phyloP scores from a whole-genome alignment of 2,329 filamentous ascomycete species.

The Talaromyces albobiverticillius region DNA sequence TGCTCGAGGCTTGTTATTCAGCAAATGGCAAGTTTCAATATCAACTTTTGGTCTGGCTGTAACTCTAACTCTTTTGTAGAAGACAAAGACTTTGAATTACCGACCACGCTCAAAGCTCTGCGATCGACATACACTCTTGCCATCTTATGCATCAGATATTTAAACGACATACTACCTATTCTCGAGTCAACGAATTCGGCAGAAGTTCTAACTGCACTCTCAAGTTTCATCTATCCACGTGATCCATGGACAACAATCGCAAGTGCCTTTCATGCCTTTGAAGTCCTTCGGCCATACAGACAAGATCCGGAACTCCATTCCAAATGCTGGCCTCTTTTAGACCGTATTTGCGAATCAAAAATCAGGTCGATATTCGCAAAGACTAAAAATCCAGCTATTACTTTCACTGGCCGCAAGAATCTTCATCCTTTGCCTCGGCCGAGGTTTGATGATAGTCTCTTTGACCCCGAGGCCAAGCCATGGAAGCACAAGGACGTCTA shows the following conservation, averaged over 20 bases:
- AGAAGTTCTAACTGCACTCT: constrained; percentile 30
- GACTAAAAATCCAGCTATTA: constrained; percentile 41
- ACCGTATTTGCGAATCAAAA: constrained; percentile 26
- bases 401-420: constrained; percentile 43
- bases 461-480: constrained; percentile 37
- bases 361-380: constrained; percentile 43
- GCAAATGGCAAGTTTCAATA: constrained; percentile 17
- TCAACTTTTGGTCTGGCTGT: constrained; percentile 11
- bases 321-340: constrained; percentile 22
- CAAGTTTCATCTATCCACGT: constrained; percentile 28
- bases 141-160: constrained; percentile 24
- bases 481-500: constrained; percentile 39
- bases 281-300: constrained; percentile 18
- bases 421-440: constrained; percentile 36
- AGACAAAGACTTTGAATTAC: constrained; percentile 18
- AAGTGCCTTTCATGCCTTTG: constrained; percentile 18
- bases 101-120: constrained; percentile 22
- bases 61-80: background rate
- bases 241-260: constrained; percentile 36
- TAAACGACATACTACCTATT: constrained; percentile 21
- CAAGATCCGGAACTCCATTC: background rate
- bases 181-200: constrained; percentile 19
- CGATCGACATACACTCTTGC: constrained; percentile 28
- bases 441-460: constrained; percentile 33
- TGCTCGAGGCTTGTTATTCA: constrained; percentile 25